Evolutionary conservation across 768 basidiomycete species (phyloP).

Genomic region (Suillus americanus): DNA sequence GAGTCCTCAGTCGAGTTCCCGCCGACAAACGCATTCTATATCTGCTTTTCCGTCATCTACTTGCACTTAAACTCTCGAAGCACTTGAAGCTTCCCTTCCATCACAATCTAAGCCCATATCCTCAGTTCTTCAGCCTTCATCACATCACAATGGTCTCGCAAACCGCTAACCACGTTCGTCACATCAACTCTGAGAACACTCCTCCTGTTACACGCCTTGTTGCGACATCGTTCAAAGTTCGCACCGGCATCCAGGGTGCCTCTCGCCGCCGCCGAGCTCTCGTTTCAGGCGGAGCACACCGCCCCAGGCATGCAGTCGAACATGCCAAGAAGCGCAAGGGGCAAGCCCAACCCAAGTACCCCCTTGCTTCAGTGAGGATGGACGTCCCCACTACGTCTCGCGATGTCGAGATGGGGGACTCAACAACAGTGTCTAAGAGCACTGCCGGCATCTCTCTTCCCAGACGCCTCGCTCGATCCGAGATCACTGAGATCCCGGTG

Average conservation of each 20-base stretch:
- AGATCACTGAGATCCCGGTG: conserved; percentile 11
- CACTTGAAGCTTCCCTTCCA: background rate
- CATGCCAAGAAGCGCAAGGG: conserved; percentile 39
- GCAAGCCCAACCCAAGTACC: conserved; percentile 17
- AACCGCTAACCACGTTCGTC: conserved; percentile 21
- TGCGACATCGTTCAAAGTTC: conserved; percentile 18
- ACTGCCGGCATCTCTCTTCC: conserved; percentile 18
- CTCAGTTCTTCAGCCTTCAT: background rate
- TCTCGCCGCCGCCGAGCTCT: conserved; percentile 42
- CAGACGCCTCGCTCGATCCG: conserved; percentile 23
- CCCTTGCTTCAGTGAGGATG: conserved; percentile 27
- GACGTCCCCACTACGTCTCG: conserved; percentile 22
- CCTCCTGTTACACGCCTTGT: conserved; percentile 22
- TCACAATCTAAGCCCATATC: conserved; percentile 4
- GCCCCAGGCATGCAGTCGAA: conserved; percentile 34
- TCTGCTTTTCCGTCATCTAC: background rate
- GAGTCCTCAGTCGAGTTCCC: conserved; percentile 3
- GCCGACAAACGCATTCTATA: conserved; percentile 6
- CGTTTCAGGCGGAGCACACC: conserved; percentile 25
- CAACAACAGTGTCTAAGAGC: conserved; percentile 10
- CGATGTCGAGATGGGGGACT: conserved; percentile 9
- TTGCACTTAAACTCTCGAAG: background rate
- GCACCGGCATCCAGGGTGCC: conserved; percentile 28
- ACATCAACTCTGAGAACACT: conserved; percentile 32
- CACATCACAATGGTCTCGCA: conserved; percentile 29